A percentile compares a stretch with the other conserved stretches of the same genome.
Conservation (phyloP, 768 basidiomycete species). For the Mycena latifolia region DNA sequence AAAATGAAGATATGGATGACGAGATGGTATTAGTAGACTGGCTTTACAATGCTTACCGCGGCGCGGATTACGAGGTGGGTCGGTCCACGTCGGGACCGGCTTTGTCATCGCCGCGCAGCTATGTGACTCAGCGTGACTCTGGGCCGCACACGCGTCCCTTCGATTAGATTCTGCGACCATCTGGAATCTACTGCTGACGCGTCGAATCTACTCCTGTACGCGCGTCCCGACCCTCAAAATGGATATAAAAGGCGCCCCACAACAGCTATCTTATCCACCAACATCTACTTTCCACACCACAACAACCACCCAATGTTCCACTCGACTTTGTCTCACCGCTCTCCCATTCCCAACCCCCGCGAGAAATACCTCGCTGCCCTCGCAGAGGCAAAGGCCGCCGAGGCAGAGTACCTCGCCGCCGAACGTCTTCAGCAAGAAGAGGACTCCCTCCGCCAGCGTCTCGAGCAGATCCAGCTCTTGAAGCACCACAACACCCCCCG, state of each 20-base stretch:
- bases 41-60: no score
- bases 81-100: no score
- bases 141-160: not conserved
- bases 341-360: conserved; percentile 40
- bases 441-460: conserved; percentile 41
- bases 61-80: no score
- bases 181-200: conserved; percentile 9
- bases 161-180: not conserved
- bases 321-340: conserved; percentile 17
- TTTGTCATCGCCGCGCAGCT: no score
- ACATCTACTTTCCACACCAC: conserved; percentile 12
- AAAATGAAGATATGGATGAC: no score
- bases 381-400: conserved; percentile 51
- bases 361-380: conserved; percentile 53
- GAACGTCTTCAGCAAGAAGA: conserved; percentile 49
- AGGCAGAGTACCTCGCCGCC: conserved; percentile 51
- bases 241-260: conserved; percentile 37
- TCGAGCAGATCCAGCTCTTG: conserved; percentile 39
- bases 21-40: no score
- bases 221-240: conserved; percentile 38
- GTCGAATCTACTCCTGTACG: no score
- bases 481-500: conserved; percentile 24
- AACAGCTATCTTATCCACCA: conserved; percentile 1
- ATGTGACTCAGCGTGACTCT: not conserved
- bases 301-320: conserved; percentile 34